Percentiles rank a stretch among this genome's conserved stretches.
Evolutionary conservation across 345 rosid genomes (phyloP).

Genomic region (Clausena lansium): DNA sequence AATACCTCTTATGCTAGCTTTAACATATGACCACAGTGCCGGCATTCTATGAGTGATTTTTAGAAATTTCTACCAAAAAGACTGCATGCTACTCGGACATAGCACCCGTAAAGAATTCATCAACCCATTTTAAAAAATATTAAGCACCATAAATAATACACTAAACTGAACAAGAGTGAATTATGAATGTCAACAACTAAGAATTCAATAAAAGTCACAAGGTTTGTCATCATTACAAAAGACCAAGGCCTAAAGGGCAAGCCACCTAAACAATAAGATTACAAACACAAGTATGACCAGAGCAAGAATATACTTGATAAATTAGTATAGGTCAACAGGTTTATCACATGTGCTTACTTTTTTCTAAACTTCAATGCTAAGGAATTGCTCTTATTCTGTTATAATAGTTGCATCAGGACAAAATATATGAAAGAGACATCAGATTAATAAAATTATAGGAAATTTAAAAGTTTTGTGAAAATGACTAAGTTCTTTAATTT

Average conservation of each 20-base stretch:
- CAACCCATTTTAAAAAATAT: background rate
- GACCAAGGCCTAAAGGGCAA: background rate
- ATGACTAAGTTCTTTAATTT: background rate
- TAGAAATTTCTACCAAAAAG: background rate
- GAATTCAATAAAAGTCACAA: background rate
- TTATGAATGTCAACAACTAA: background rate
- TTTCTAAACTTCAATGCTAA: background rate
- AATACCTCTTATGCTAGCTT: background rate
- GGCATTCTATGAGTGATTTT: background rate
- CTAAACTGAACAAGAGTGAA: background rate
- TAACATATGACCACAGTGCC: background rate
- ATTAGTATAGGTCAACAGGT: background rate
- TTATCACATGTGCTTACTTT: background rate
- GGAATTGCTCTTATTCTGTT: background rate
- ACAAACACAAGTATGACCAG: background rate
- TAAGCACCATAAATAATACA: too few species aligned
- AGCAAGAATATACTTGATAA: background rate
- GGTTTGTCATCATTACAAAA: background rate
- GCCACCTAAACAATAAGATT: background rate
- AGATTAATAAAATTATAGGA: background rate
- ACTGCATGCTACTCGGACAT: background rate
- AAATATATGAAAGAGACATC: background rate
- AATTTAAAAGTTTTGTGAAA: background rate
- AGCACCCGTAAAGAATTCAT: background rate
- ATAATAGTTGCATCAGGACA: background rate